Evolutionary conservation across 169 alveolate species (phyloP), one percentile per base, ranked within the genome.

Genomic region (Plasmodium sp.): DNA sequence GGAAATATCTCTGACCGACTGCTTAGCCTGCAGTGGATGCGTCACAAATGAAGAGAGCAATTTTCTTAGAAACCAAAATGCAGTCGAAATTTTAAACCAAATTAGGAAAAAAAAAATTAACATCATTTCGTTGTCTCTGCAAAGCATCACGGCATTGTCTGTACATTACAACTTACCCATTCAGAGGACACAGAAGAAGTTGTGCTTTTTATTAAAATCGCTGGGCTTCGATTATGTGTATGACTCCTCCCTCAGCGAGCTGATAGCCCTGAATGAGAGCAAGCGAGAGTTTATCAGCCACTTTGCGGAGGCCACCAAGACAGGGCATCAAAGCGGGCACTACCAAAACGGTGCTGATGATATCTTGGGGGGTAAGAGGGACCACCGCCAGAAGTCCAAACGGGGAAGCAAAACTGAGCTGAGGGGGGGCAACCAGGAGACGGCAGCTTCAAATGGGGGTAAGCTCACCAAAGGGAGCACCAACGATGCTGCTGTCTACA

Each of bases 21-120:
- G 99, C 77, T 92, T 98, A 72, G 98, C 99, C 12, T 98, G 99
- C 84, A 97, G 98, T 84, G 99, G 99, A 5, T 98, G 99, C 92
- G 98, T 98, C 22, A 98, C 99, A 5, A 96, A 98, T 36, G 98
- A 98, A 27, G 99, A 98, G 94, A 93, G 98, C 14, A 97, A 97
- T 45, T 91, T 98, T 73, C 95, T 97, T 43, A 94, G 96, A 84
- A 93, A 97, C 84, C 98, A 97, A 67, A 97, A 98, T 77, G 83
- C 96, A 27, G 96, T 97, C 18, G 97, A 97, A 82, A 97, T 97
- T 84, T 73, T 96, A 93, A 93, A 90, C 72, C 34, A 33, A 56
- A 18, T 77, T 54, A 86, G 67, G n/a, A 86, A 86, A 86, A 86
- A 86, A 54, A 86, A 86, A 92, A 84, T 84, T 84, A 71, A 85